phyloP scores from a whole-genome alignment of 768 basidiomycete species.

The Mycena galopus region DNA sequence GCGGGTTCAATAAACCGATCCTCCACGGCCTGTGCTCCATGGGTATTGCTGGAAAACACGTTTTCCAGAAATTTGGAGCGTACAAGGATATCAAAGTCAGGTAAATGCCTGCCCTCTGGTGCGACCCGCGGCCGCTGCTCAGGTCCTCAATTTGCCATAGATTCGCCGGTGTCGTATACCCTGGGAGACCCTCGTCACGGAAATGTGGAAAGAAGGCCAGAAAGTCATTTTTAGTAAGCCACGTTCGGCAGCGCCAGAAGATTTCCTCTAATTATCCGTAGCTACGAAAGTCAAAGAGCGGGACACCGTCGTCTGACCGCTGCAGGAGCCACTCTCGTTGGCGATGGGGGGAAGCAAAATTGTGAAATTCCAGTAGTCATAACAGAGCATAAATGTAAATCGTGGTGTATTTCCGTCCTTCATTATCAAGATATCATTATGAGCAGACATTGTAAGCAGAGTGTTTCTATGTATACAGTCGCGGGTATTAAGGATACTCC shows the following conservation, averaged over 20 bases:
- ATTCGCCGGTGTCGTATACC: slow-evolving; percentile 93
- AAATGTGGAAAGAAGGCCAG: slow-evolving; percentile 97
- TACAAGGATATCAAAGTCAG: slow-evolving; percentile 97
- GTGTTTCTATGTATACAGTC: no score
- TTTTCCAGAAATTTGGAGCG: slow-evolving; percentile 86
- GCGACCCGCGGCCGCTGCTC: not conserved
- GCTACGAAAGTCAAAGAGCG: slow-evolving; percentile 93
- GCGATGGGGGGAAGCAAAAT: slow-evolving; percentile 67
- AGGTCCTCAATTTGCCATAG: slow-evolving; percentile 48
- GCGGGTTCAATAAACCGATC: slow-evolving; percentile 94
- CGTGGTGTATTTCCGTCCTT: no score
- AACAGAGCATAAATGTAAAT: not conserved
- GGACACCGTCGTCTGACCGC: slow-evolving; percentile 76
- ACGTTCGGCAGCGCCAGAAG: not conserved
- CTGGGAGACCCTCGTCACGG: slow-evolving; percentile 93
- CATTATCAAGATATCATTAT: no score
- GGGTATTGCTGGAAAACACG: slow-evolving; percentile 94
- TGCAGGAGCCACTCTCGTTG: slow-evolving; percentile 83
- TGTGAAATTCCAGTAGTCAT: slow-evolving; percentile 55
- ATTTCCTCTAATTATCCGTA: slow-evolving; percentile 46
- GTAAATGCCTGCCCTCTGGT: slow-evolving; percentile 48
- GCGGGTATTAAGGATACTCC: no score
- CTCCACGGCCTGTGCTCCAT: slow-evolving; percentile 91
- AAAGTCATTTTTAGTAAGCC: slow-evolving; percentile 92
- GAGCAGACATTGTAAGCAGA: no score